phyloP scores from a whole-genome alignment of 2,329 filamentous ascomycete genomes.

The Fusarium sp. region DNA sequence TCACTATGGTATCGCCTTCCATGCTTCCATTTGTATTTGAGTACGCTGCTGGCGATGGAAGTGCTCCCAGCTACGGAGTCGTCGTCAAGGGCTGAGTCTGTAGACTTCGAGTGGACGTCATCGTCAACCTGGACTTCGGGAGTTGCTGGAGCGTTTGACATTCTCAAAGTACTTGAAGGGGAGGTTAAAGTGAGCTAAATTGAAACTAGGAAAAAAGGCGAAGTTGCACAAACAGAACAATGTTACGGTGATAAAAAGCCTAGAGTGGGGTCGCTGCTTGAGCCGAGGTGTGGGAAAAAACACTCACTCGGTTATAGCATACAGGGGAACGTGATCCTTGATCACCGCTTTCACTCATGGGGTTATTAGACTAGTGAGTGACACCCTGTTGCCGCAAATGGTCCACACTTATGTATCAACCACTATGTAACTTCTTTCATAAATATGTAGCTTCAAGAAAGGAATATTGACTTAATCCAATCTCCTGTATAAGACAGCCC shows the following conservation, averaged over 20 bases:
- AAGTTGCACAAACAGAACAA: neutral
- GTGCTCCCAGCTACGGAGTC: neutral
- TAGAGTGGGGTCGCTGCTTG: neutral
- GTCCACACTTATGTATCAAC: too few relatives aligned
- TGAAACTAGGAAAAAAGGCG: too few relatives aligned
- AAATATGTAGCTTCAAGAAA: too few relatives aligned
- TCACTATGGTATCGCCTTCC: slow-evolving; percentile 60
- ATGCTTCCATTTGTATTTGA: slow-evolving; percentile 51
- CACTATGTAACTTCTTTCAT: too few relatives aligned
- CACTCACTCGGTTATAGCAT: neutral
- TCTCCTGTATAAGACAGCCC: too few relatives aligned
- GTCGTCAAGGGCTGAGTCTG: neutral
- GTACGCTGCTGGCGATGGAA: slow-evolving; percentile 26
- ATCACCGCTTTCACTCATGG: accelerated
- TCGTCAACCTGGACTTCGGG: slow-evolving; percentile 37
- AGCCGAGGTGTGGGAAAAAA: neutral
- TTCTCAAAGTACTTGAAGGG: accelerated
- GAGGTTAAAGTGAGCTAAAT: too few relatives aligned
- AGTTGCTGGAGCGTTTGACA: neutral
- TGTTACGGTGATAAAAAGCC: neutral
- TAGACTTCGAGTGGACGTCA: neutral
- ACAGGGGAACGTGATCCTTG: neutral
- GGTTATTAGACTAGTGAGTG: neutral
- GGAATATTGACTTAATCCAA: too few relatives aligned
- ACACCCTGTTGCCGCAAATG: too few relatives aligned